Percentiles rank a stretch among this genome's conserved stretches.
These are phyloP conservation scores for Cordyceps tenuipes DNA, from an alignment of 2,329 filamentous ascomycete species.

Conservation along the genomic window DNA sequence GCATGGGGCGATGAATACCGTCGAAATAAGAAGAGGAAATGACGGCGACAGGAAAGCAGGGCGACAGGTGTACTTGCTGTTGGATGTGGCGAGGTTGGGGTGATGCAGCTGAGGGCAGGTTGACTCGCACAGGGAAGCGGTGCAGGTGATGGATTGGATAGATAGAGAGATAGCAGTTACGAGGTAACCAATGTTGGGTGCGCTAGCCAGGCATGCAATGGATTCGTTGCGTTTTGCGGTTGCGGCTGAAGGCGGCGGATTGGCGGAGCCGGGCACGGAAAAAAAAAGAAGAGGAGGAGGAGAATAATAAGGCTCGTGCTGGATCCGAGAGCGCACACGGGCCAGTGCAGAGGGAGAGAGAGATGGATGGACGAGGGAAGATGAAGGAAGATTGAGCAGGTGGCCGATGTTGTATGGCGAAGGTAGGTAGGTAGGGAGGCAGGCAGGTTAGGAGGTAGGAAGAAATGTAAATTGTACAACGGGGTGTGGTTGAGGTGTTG, in stretches of 20 bases:
- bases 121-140: neutral
- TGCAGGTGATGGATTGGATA: too few species aligned
- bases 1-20: neutral
- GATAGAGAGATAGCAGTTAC: too few species aligned
- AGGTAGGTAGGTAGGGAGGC: too few species aligned
- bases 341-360: neutral
- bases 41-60: neutral
- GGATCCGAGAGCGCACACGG: neutral
- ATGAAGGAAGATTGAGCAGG: too few species aligned
- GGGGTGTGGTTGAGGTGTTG: too few species aligned
- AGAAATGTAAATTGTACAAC: too few species aligned
- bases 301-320: neutral
- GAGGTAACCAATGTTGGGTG: neutral
- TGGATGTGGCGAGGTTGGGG: conserved; percentile 1
- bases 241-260: neutral
- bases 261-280: neutral
- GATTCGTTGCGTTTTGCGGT: neutral
- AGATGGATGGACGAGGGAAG: too few species aligned
- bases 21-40: neutral
- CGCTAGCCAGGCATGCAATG: neutral
- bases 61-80: neutral
- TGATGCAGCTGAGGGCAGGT: neutral
- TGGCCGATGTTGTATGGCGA: too few species aligned
- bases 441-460: too few species aligned
- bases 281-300: neutral